A percentile compares a stretch with the other conserved stretches of the same genome.
Evolutionary conservation across 495 filamentous ascomycete genomes (phyloP).

Genomic region (Lasiosphaeris hirsuta): DNA sequence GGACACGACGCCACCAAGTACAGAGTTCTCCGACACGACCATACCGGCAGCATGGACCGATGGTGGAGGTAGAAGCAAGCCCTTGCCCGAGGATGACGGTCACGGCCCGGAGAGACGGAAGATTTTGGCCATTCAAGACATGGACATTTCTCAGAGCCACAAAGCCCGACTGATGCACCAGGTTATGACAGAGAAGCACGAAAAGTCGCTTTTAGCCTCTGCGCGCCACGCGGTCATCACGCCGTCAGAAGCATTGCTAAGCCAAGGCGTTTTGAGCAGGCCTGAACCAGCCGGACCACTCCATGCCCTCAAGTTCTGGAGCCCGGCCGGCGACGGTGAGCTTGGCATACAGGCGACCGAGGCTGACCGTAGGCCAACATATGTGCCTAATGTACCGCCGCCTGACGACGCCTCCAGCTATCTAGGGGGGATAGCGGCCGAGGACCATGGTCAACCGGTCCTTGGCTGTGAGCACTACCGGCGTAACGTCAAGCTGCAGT

Average conservation of each 20-base stretch:
- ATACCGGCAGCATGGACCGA: conserved; percentile 6
- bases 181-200: conserved; percentile 78
- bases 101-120: conserved; percentile 71
- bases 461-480: conserved; percentile 92
- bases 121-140: conserved; percentile 72
- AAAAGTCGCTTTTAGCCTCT: conserved; percentile 35
- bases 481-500: conserved; percentile 94
- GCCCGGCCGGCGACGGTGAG: conserved; percentile 28
- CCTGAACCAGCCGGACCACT: conserved; percentile 10
- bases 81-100: conserved; percentile 87
- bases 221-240: conserved; percentile 18
- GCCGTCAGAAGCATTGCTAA: background rate
- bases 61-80: conserved; percentile 1
- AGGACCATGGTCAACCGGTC: conserved; percentile 40
- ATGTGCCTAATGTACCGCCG: conserved; percentile 39
- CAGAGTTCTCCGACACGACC: too few species aligned
- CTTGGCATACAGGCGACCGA: conserved; percentile 65
- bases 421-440: conserved; percentile 38
- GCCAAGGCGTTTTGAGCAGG: too few species aligned
- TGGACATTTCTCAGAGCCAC: conserved; percentile 60
- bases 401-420: conserved; percentile 18
- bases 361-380: conserved; percentile 70
- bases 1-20: too few species aligned
- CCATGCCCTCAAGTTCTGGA: conserved; percentile 42
- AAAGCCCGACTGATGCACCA: conserved; percentile 83